Percentiles rank a stretch among this genome's conserved stretches.
Evolutionary conservation across 371 early-diverging fungal species (phyloP).

Genomic region (Paramicrosporidium saccamoebae): DNA sequence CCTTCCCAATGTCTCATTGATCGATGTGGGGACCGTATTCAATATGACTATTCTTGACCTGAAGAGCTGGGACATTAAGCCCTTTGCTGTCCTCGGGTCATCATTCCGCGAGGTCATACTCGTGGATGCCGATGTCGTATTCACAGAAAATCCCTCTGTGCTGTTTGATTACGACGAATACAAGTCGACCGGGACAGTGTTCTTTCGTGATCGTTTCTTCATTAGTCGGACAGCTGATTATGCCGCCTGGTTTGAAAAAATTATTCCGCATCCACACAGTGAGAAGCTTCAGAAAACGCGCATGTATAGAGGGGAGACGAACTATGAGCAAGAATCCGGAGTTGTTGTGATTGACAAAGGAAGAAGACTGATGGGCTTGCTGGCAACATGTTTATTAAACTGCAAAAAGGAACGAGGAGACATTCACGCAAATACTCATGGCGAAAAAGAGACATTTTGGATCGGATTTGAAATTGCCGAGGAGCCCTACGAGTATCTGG

Average conservation of each 20-base stretch:
- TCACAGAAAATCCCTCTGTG: conserved; percentile 16
- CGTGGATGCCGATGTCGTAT: conserved; percentile 32
- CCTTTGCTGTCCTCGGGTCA: conserved; percentile 22
- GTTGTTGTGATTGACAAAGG: conserved; percentile 17
- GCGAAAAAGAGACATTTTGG: conserved; percentile 5
- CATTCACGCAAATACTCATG: conserved; percentile 2
- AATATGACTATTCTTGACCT: conserved; percentile 10
- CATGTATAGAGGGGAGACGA: conserved; percentile 8
- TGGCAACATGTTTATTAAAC: conserved; percentile 18
- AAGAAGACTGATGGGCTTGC: conserved; percentile 11
- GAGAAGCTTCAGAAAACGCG: conserved; percentile 8
- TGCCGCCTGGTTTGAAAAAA: conserved; percentile 9
- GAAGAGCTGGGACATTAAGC: conserved; percentile 20
- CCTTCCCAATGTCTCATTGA: conserved; percentile 9
- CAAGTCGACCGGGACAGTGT: conserved; percentile 13
- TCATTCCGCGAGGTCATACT: conserved; percentile 20
- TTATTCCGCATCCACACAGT: conserved; percentile 11
- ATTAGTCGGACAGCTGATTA: conserved; percentile 7
- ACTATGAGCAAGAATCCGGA: conserved; percentile 23
- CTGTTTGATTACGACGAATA: conserved; percentile 19
- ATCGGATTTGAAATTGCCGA: no score
- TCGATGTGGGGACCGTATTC: conserved; percentile 12
- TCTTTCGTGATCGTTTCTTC: conserved; percentile 20
- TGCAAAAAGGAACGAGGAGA: conserved; percentile 9
- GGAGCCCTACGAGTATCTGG: no score